Evolutionary conservation across 169 alveolate genomes (phyloP), one percentile per base, ranked within the genome.

Genomic region (Cryptosporidium muris): DNA sequence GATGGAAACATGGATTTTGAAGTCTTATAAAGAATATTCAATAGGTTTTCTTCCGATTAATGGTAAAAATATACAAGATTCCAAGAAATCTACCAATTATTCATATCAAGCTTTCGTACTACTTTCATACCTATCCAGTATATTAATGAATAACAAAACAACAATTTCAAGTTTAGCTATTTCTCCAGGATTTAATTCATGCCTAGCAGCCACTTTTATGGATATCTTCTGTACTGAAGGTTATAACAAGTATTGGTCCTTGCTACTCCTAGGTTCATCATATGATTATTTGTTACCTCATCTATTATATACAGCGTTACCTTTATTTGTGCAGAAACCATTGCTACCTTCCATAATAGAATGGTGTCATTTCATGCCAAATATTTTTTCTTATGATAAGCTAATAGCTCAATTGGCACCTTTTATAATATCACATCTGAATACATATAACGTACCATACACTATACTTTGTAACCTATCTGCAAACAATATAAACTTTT

Each of bases 141-240:
- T 74, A 58, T 25, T 74, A 74, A 74, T 74, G 85, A 60, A 43
- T 43, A 66, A 74, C 9, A 74, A 74, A 58, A 74, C 85, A 5
- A 74, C 85, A 2, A 2, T 74, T 12, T 74, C 85, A 4, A 74
- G 85, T 48, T 45, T 60, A 45, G 40, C 85, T 9, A 16, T 74
- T 8, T 74, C 85, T 11, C 85, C 85, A 3, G 85, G 85, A 12
- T n/a, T 37, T 12, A 42, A 53, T 45, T 47, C 45, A 58, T 14
- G 16, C 16, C 16, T 58, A 47, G 43, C 85, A 58, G 9, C 43
- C 0, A 58, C 54, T n/a, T 58, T 56, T 4, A 9, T 54, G 9
- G 14, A 63, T 42, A 43, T 45, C 12, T 3, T 60, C 12, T 45
- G 48, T 40, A 58, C 48, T 0, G 42, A 60, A 43, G 12, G 7